Evolutionary conservation across 768 basidiomycete species (phyloP), one percentile per base, ranked within the genome.

Genomic region (Lactarius evosmus): DNA sequence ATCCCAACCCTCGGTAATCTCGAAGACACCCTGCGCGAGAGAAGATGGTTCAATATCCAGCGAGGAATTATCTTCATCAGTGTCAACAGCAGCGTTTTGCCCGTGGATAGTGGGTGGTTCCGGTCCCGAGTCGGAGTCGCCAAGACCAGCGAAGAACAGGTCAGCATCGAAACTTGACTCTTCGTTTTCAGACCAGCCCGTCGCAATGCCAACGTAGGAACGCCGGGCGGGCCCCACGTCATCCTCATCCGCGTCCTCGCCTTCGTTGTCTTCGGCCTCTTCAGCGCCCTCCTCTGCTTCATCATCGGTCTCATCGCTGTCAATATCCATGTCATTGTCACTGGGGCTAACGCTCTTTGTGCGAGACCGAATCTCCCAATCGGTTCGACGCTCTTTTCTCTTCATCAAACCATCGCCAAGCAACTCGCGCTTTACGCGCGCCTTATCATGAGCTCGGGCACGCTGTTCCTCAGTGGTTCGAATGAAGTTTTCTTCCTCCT

Each of bases 91-190:
- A 46, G 71, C 72, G n/a, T 73, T 74, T 16, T 73, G 61, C 25
- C 66, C 67, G 22, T 67, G 63, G 9, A 55, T 44, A n/a, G 52
- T 34, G 22, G 62, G 58, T 61, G 76, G 77, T 33, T 83, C 83
- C 56, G 78, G 78, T 61, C 78, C 80, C 30, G 70, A 71, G 34
- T 74, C 71, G 54, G 72, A 71, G 69, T 84, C 89, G 40, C 85
- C 84, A 46, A 93, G 82, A 70, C 91, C 88, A 60, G 87, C 84
- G 70, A 93, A 93, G 76, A 93, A 93, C 0, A 93, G 73, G 65
- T 93, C 90, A 11, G 91, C 91, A 69, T 93, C 91, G 69, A 91
- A 89, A 64, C 81, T 84, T 2, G 85, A 87, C 72, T 91, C 90
- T 27, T 82, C 89, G 62, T 86, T 88, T 22, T 88, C 87, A 44